Evolutionary conservation across 768 basidiomycete species (phyloP).

Genomic region (Naganishia randhawae): DNA sequence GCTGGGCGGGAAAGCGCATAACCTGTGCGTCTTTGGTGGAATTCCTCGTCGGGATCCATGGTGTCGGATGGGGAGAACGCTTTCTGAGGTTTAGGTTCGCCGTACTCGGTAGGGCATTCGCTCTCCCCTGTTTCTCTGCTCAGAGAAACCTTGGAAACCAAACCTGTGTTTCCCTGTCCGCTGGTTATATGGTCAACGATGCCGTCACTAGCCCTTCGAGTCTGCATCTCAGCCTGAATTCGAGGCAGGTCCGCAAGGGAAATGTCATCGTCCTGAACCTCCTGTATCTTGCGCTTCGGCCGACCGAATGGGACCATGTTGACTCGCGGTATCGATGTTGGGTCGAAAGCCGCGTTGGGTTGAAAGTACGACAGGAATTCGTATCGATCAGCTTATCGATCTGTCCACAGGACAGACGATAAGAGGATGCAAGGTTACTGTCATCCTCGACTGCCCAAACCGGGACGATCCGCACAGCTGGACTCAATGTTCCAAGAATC

Average conservation of each 20-base stretch:
- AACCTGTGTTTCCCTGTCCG: neutral
- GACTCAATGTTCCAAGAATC: neutral
- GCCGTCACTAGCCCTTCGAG: neutral
- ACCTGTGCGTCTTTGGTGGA: neutral
- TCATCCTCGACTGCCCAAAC: neutral
- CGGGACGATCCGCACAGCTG: neutral
- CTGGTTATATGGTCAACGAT: too few relatives aligned
- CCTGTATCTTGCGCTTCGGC: neutral
- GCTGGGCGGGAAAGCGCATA: neutral
- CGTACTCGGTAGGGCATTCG: neutral
- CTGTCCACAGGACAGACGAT: too few relatives aligned
- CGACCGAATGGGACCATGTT: constrained; percentile 17
- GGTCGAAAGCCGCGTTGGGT: too few relatives aligned
- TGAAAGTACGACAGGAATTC: too few relatives aligned
- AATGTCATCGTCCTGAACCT: constrained; percentile 14
- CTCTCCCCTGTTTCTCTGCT: neutral
- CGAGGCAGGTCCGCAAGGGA: constrained; percentile 16
- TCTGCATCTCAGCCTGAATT: neutral
- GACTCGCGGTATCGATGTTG: too few relatives aligned
- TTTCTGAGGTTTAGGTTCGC: neutral
- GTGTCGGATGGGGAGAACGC: neutral
- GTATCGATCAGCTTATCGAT: too few relatives aligned
- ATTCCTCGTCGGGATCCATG: neutral
- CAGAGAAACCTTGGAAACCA: neutral
- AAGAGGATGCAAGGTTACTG: neutral